Evolutionary conservation across 257 asterid genomes (phyloP), one percentile per base, ranked within the genome.

Genomic region (Solanum medicagineum): DNA sequence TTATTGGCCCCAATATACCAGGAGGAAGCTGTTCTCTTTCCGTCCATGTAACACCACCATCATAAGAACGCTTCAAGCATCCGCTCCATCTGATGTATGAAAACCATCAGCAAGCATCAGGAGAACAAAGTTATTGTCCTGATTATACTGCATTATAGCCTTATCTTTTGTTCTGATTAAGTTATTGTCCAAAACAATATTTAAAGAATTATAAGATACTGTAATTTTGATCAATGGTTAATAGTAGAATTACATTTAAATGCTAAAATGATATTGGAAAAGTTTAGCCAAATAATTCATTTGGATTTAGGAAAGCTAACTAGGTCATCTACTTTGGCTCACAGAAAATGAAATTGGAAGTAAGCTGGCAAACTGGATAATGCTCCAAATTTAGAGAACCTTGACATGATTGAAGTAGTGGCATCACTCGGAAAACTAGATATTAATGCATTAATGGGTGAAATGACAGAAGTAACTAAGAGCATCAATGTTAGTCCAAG

Each of bases 1-100:
- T 97, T 42, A 92, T 95, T 40, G 99, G 98, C 84, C 99, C 99
- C 85, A 97, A 83, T 89, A 97, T 94, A 85, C 99, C 98, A 55
- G 99, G 99, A 87, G 98, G 98, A 79, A 95, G 98, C 75, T 97
- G 99, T 81, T 91, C 90, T 87, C 98, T 93, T 75, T 74, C 92
- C 14, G 94, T 89, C 99, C 99, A 97, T 68, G 96, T 92, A 63
- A 88, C 77, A 13, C 99, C 99, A 80, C 93, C 94, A 83, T 97
- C 97, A 26, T 81, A 62, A 80, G 98, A 97, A 53, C 94, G 91
- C 91, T 95, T 97, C 98, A 97, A 92, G 86, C 92, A 95, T 81
- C 98, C 98, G 73, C 97, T 97, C 98, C 99, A 97, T 88, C 98
- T 94, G 87, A 45, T 55, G 56, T 83, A 83, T 19, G 57, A 60